Evolutionary conservation across 139 green algal species (phyloP), one percentile per base, ranked within the genome.

Genomic region (Chara braunii): DNA sequence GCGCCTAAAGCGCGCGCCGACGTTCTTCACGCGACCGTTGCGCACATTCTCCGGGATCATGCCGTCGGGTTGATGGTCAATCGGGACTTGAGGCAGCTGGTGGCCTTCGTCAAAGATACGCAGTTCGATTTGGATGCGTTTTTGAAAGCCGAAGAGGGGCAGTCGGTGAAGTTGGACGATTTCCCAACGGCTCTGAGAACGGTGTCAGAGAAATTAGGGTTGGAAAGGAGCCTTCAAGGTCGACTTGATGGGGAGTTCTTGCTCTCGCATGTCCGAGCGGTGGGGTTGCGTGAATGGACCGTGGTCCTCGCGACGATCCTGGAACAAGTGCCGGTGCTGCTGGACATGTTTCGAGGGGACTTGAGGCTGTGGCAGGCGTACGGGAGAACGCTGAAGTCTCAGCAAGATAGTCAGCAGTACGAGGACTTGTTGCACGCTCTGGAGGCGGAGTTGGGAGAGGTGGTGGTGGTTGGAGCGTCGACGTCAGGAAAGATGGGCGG

Each of bases 121-220:
- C 61, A 77, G 51, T 77, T 77, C 32, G 61, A 77, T 37, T 24
- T 77, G 62, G 40, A 71, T 57, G 68, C 61, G 36, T 76, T 76
- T 52, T 48, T 76, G 11, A 32, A 26, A 31, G 35, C 51, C 28
- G 28, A 76, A 18, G n/a, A 33, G 9, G 60, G 60, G 37, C 56
- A n/a, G 36, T 24, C 60, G 6, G 65, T 42, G 22, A 51, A 60
- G 22, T 22, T 74, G 2, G 68, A 75, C n/a, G 68, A 76, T 60
- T 76, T 76, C 30, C 68, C 68, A 33, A 68, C 68, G 18, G 68
- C 68, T 6, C 68, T 76, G 8, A 37, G 50, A 23, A 66, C 32
- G 6, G 29, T 77, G 8, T 22, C 51, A 9, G 18, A 3, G 14
- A 72, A 72, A 58, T 43, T 75, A n/a, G 37, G 30, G 14, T 3